Percentiles rank a stretch among this genome's conserved stretches.
Evolutionary conservation across 1,284 basidiomycete genomes (phyloP).

Genomic region (Apiotrichum montevideense): DNA sequence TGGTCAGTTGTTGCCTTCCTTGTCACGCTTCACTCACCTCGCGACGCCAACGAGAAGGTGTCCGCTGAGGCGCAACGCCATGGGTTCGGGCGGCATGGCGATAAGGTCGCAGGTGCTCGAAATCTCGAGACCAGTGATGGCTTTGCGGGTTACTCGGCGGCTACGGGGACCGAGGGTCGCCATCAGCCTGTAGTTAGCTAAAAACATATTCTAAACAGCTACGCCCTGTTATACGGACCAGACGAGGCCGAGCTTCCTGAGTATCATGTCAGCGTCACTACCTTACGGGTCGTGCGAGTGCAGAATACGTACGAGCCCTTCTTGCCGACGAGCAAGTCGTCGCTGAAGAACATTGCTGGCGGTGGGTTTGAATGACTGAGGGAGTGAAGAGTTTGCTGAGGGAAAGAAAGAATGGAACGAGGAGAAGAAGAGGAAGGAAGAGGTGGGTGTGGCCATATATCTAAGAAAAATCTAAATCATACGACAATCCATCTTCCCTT

Average conservation of each 20-base stretch:
- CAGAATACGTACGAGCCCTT: slow-evolving; percentile 33
- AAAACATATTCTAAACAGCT: neutral
- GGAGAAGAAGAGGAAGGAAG: neutral
- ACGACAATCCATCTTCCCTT: too few relatives aligned
- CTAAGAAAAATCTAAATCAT: neutral
- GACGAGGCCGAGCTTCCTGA: slow-evolving; percentile 33
- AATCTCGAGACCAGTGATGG: slow-evolving; percentile 73
- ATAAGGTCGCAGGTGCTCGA: slow-evolving; percentile 70
- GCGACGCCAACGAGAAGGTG: slow-evolving; percentile 80
- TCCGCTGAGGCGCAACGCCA: slow-evolving; percentile 74
- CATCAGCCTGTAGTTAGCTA: slow-evolving; percentile 59
- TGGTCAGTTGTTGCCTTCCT: neutral
- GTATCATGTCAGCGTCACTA: too few relatives aligned
- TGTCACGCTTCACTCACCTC: slow-evolving; percentile 54
- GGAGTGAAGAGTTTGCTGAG: neutral
- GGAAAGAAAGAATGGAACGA: neutral
- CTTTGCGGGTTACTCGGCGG: slow-evolving; percentile 69
- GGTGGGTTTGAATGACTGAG: too few relatives aligned
- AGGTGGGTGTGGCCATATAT: neutral
- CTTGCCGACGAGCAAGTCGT: slow-evolving; percentile 35
- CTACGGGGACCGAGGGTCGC: slow-evolving; percentile 79
- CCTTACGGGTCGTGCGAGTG: neutral
- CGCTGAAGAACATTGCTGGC: slow-evolving; percentile 37
- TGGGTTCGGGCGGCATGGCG: slow-evolving; percentile 69
- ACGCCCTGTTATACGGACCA: slow-evolving; percentile 20